Conservation (phyloP, 768 basidiomycete genomes). For the Amylocystis lapponica region DNA sequence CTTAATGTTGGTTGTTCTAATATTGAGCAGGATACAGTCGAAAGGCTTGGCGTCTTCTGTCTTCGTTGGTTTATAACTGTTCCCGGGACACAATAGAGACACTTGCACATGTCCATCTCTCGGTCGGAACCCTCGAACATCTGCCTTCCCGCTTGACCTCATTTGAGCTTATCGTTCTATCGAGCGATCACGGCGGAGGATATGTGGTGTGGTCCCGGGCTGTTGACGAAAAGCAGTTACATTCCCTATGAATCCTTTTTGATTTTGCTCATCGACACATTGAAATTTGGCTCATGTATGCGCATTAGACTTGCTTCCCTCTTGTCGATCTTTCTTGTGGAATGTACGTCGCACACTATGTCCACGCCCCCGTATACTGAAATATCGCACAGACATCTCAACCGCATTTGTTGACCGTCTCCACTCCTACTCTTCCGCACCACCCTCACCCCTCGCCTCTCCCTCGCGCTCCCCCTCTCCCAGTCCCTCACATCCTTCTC, state of each 20-base stretch:
- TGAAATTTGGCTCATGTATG: constrained; percentile 3
- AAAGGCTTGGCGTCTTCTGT: no score
- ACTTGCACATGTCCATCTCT: no score
- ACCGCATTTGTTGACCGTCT: constrained; percentile 71
- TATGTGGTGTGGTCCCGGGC: no score
- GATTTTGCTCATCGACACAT: neutral
- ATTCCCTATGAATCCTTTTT: no score
- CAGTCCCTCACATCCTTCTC: neutral
- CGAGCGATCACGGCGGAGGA: no score
- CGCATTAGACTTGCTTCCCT: constrained; percentile 51
- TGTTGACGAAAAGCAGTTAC: no score
- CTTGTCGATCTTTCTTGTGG: constrained; percentile 68
- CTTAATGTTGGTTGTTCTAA: no score
- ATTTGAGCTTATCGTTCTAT: constrained; percentile 1
- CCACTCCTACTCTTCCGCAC: constrained; percentile 50
- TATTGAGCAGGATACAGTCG: no score
- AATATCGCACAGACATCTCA: constrained; percentile 50
- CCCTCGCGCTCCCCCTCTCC: constrained; percentile 6
- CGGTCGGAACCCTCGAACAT: no score
- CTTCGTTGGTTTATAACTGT: no score
- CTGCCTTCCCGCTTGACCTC: no score
- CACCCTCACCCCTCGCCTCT: constrained; percentile 18
- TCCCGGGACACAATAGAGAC: no score
- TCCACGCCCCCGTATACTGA: neutral
- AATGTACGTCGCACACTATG: constrained; percentile 48